Base-by-base conservation (phyloP, 345 rosid species). In the Eucalyptus albens region DNA sequence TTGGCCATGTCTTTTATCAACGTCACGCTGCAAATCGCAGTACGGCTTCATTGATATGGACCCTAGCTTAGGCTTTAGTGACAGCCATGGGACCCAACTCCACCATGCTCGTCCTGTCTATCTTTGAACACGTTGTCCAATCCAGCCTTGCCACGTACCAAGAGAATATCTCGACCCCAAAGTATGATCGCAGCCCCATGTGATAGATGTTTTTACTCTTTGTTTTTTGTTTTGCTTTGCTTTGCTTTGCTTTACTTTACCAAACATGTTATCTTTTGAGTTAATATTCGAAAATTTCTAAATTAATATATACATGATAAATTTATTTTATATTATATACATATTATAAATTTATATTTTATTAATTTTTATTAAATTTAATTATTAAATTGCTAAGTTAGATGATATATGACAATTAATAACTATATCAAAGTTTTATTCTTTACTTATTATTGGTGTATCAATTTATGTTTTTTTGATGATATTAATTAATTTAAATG, bases 311-410 rank as follows among this genome's bases (percentile, higher is more conserved):
- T 7, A 17, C 16, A 19, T 7, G 3, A 53, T 53, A 17, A 53
- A 53, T 3, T 53, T 17, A 53, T 53, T 19, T 0, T 19, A 53
- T 19, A 19, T 53, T 53, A 53, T 53, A 0, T 53, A 53, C 0
- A 0, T 37, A 33, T 33, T 33, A 19, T 53, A 53, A 53, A 53
- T 2, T 0, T 53, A 21, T 53, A 0, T 17, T 55, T 55, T 2
- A 21, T 55, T 55, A 8, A 8, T 17, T 55, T 21, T 55, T 40
- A 53, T 53, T 51, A 51, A 16, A 15, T 3, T 53, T 53, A 7
- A 19, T 53, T 53, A 53, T 19, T 1, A 53, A 53, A 53, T 53
- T 53, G 4, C 37, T 33, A 33, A 33, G 37, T 33, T 33, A 33
- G 3, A 33, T 33, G 4, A 40, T 40, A 40, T 1, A 4, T 40